A percentile compares a stretch with the other conserved stretches of the same genome.
Conservation (phyloP, 1,284 basidiomycete genomes). For the Paramarasmius palmivorus region DNA sequence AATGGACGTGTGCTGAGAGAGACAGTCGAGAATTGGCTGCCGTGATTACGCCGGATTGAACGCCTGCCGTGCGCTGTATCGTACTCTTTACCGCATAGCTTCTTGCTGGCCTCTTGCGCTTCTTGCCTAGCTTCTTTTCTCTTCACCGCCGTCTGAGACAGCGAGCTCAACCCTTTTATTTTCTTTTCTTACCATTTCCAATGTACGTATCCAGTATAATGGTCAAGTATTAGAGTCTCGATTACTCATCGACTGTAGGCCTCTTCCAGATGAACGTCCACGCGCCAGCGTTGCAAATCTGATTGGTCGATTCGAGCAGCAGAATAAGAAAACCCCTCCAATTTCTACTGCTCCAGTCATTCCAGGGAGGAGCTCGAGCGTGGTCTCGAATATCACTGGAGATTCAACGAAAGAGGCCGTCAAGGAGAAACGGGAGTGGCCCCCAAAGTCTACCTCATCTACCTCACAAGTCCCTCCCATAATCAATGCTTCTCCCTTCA, state of each 20-base stretch:
- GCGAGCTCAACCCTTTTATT: not conserved
- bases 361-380: conserved; percentile 58
- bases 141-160: conserved; percentile 3
- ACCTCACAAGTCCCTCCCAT: conserved; percentile 32
- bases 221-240: not conserved
- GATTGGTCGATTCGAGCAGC: conserved; percentile 80
- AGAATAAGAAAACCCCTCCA: conserved; percentile 61
- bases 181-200: not conserved
- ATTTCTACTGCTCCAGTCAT: conserved; percentile 14
- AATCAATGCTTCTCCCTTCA: conserved; percentile 24
- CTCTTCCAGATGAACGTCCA: conserved; percentile 79
- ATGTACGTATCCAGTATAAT: not conserved
- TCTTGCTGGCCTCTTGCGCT: not conserved
- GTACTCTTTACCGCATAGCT: not conserved
- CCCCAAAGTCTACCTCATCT: conserved; percentile 47
- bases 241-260: conserved; percentile 44
- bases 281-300: conserved; percentile 81
- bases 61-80: not conserved
- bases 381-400: conserved; percentile 59
- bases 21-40: not conserved
- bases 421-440: conserved; percentile 76
- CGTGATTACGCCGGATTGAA: not conserved
- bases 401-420: conserved; percentile 63
- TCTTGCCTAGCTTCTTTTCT: not conserved
- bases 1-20: conserved; percentile 5